Evolutionary conservation across 768 basidiomycete species (phyloP), one percentile per base, ranked within the genome.

Genomic region (Phanerodontia chrysosporium): DNA sequence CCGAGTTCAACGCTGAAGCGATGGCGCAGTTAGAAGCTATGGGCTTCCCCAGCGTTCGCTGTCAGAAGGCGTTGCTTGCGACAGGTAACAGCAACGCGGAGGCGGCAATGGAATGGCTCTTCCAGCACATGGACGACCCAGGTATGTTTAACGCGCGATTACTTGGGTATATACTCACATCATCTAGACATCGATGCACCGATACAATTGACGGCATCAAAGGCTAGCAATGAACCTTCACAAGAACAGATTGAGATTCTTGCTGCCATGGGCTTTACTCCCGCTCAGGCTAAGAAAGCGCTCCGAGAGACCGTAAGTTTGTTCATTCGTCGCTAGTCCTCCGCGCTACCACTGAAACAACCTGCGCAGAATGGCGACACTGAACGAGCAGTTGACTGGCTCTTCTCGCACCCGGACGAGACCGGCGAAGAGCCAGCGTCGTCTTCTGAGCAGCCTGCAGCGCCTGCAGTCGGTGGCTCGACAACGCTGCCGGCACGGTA

Each of bases 71-170:
- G 0, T 71, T 98, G 5, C 77, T 96, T 10, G 94, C 93, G 0
- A 98, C 95, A 0, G 92, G 93, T 0, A 86, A 87, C 64, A 75
- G 72, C 16, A 84, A 86, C 58, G 75, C 89, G 0, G 90, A 95
- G 61, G 80, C 77, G 0, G 97, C 97, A 0, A 96, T 96, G 94
- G 87, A 93, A 59, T 99, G 96, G 96, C 72, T 99, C 44, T 96
- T 98, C 67, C 79, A 72, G 45, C 96, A 98, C 70, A 92, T 95
- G 91, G 95, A 98, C 0, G 96, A 98, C 72, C 78, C 92, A 13
- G 92, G 94, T 92, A 46, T 8, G 77, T 45, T 3, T 55, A 36
- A 1, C 24, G 8, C 22, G 24, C 35, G 22, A 2, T 12, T 42
- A 21, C n/a, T 28, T 36, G 27, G 27, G 27, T 16, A 3, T 45